Base-by-base conservation (phyloP, 352 stramenopile genomes). In the Phytophthora idaei region DNA sequence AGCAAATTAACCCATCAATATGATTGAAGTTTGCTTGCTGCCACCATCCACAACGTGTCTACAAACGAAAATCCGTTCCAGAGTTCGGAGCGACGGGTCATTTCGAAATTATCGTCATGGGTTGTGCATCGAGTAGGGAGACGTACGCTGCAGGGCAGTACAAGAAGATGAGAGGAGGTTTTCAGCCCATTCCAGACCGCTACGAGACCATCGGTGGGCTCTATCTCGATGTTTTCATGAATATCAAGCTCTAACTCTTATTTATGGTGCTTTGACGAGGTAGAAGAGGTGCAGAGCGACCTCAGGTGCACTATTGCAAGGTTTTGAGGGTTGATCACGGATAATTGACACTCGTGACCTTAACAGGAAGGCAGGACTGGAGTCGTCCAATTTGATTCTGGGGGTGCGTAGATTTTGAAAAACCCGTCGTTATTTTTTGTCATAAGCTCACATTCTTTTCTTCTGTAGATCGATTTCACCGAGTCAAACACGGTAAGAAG, bases 381-480 rank as follows among this genome's bases (percentile, higher is more conserved):
- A 90, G 65, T 86, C 80, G 4, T 87, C 75, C 29, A 88, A 88
- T 53, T 63, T 90, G 14, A 75, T 91, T 36, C 15, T 91, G 21
- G 83, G 67, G n/a, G 69, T 76, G 58, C 4, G 57, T 57, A 21
- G 36, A 17, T 50, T n/a, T 9, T 42, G 34, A 12, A 39, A 4
- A 25, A 21, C 21, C 21, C 21, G 21, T 21, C 21, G 21, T 44
- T 29, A 44, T 56, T 31, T 17, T 7, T 9, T 10, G 1, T 42
- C 29, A 9, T 14, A 8, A 48, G n/a, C 17, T 64, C 5, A 52
- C 39, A 0, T 51, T 60, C 5, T 11, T 51, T 21, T 21, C 21
- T 21, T n/a, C 53, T 88, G 8, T 69, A 71, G 71, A 71, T 90
- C n/a, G 81, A 90, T 55, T 92, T 82, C 45, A 93, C 85, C 14